Base-by-base conservation (phyloP, 2,329 filamentous ascomycete genomes). In the Zopfia rhizophila region DNA sequence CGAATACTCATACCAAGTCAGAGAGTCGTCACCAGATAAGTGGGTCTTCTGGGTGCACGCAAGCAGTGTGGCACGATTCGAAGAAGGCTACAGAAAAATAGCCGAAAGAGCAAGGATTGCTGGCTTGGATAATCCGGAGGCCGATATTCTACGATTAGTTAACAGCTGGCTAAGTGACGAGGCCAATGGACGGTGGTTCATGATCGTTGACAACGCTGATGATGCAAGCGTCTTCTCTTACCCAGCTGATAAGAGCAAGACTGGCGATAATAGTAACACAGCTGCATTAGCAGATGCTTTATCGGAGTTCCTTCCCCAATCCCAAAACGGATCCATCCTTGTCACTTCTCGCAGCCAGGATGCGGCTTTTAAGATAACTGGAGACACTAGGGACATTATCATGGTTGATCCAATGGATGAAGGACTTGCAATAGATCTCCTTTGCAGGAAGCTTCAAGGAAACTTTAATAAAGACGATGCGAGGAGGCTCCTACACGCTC, bases 11-110 rank as follows among this genome's bases (percentile, higher is more conserved):
- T 38, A 38, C n/a, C 35, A n/a, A 7, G 24, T n/a, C 4, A 4
- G 12, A 38, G 35, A 38, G 5, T 4, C 12, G 23, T 38, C 35
- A n/a, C 35, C 21, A 11, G 7, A 28, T 14, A 38, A 14, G 16
- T 38, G 35, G 35, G 35, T 32, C 8, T 32, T 32, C 30, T 32
- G 30, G 30, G 30, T 32, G 8, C n/a, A 27, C 24, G 24, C 24
- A 60, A 16, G 43, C 46, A 7, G 56, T 60, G 18, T 38, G 58
- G 21, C 24, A 7, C 42, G 50, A 13, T 36, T 53, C 30, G 36
- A 53, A 22, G 12, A 53, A 32, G 37, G 25, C 18, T 47, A 38
- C 17, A 3, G 38, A 24, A 27, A 38, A 10, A 51, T 53, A 13
- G 50, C 50, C 7, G 36, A 48, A 8, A 11, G n/a, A 12, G 21